Evolutionary conservation across 1,139 yeast genomes (phyloP).

Genomic region (Kodamaea sp.): DNA sequence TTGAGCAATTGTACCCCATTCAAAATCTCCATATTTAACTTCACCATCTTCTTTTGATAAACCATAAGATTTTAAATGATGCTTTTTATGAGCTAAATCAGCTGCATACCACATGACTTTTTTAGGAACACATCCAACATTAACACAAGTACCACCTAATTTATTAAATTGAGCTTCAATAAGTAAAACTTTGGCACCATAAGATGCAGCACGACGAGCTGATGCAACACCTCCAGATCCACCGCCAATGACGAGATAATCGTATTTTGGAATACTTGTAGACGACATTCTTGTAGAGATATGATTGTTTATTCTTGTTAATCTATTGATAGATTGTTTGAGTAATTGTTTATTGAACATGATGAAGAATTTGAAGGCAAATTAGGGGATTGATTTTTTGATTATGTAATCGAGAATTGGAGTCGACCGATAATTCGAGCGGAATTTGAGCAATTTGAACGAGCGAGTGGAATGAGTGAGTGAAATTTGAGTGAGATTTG

Average conservation of each 20-base stretch:
- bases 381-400: no score
- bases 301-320: slow-evolving; percentile 20
- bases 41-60: slow-evolving; percentile 55
- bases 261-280: slow-evolving; percentile 54
- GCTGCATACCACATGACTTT: slow-evolving; percentile 98
- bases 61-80: slow-evolving; percentile 79
- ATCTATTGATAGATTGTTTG: slow-evolving; percentile 5
- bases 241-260: slow-evolving; percentile 94
- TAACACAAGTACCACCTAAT: slow-evolving; percentile 98
- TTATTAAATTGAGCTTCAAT: slow-evolving; percentile 65
- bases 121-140: slow-evolving; percentile 98
- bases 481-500: no score
- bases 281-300: slow-evolving; percentile 21
- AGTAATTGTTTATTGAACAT: slow-evolving; percentile 8
- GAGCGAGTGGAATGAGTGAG: no score
- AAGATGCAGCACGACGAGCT: slow-evolving; percentile 91
- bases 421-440: no score
- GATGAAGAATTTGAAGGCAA: no score
- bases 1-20: slow-evolving; percentile 75
- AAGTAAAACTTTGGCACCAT: slow-evolving; percentile 84
- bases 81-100: slow-evolving; percentile 72
- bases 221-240: slow-evolving; percentile 99
- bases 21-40: slow-evolving; percentile 54
- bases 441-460: no score
- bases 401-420: no score